Base-by-base conservation (phyloP, 805 yeast genomes). In the Yamadazyma sp. region DNA sequence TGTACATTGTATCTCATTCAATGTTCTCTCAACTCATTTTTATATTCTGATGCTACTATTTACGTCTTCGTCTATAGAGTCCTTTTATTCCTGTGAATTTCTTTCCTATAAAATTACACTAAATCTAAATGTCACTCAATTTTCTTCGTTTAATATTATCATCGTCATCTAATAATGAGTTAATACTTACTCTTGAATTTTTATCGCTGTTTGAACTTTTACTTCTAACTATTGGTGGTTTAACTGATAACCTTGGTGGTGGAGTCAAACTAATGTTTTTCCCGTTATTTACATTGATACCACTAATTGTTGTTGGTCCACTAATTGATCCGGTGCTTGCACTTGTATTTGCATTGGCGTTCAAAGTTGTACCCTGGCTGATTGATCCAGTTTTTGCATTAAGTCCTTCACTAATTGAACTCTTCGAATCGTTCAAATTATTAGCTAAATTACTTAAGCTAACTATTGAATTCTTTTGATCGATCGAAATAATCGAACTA, bases 141-240 rank as follows among this genome's bases (percentile, higher is more conserved):
- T 17, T 27, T 23, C 26, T 23, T 5, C 30, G 18, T 10, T 17
- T 15, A 9, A 15, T 29, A 34, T 40, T 28, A 22, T 48, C 40
- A 29, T 22, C 27, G 19, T 35, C 40, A 16, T 44, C 42, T 24
- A 44, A 43, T n/a, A 44, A 27, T 3, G 45, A 36, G 30, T 35
- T 35, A 5, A 45, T 44, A 24, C 36, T 38, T 7, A 37, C 41
- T 19, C 21, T 32, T 12, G 24, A 13, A 11, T n/a, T 18, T 18
- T 47, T 47, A 22, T 49, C 56, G 17, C 55, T 36, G 27, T 49
- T 23, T 48, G 49, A 15, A 52, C 61, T 44, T 45, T 54, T 32
- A 31, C 47, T 37, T 13, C 40, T 30, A 5, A 33, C 8, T 2
- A 40, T 36, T 4, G 44, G 47, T 16, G 40, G 32, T 11, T 35